phyloP scores from a whole-genome alignment of 257 asterid species.

The Solanum pimpinellifolium region DNA sequence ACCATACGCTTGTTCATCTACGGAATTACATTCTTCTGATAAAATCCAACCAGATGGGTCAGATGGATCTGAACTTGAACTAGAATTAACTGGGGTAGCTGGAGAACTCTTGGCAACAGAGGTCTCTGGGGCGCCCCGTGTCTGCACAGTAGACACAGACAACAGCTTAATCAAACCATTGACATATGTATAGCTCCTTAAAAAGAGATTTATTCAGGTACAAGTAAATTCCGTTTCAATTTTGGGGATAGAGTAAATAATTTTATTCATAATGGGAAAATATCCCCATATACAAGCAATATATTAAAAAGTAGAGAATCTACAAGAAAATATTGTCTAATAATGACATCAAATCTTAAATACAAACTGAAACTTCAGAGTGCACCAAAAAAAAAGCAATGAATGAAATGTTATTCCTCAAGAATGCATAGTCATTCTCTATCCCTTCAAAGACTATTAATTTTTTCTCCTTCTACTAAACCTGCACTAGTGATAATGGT shows the following conservation, averaged over 20 bases:
- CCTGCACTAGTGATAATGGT: background rate
- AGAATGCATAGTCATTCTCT: background rate
- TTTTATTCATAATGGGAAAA: background rate
- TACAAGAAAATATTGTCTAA: background rate
- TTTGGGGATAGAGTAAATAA: background rate
- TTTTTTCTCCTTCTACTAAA: background rate
- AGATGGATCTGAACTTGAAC: slow-evolving; percentile 23
- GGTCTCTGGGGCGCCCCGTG: slow-evolving; percentile 60
- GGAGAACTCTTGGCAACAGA: slow-evolving; percentile 66
- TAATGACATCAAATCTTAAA: background rate
- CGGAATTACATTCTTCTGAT: slow-evolving; percentile 36
- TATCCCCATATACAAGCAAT: background rate
- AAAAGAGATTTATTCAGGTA: background rate
- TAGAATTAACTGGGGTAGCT: slow-evolving; percentile 49
- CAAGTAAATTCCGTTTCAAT: background rate
- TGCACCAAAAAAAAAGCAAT: background rate
- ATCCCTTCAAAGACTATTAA: background rate
- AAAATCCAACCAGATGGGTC: slow-evolving; percentile 28
- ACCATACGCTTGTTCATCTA: slow-evolving; percentile 13
- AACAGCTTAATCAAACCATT: background rate
- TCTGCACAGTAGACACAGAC: slow-evolving; percentile 13
- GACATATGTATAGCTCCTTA: background rate
- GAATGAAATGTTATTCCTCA: background rate
- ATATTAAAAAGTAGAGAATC: background rate
- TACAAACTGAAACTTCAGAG: background rate